A percentile compares a stretch with the other conserved stretches of the same genome.
phyloP scores from a whole-genome alignment of 139 green algal genomes.

The Spirogloea muscicola region DNA sequence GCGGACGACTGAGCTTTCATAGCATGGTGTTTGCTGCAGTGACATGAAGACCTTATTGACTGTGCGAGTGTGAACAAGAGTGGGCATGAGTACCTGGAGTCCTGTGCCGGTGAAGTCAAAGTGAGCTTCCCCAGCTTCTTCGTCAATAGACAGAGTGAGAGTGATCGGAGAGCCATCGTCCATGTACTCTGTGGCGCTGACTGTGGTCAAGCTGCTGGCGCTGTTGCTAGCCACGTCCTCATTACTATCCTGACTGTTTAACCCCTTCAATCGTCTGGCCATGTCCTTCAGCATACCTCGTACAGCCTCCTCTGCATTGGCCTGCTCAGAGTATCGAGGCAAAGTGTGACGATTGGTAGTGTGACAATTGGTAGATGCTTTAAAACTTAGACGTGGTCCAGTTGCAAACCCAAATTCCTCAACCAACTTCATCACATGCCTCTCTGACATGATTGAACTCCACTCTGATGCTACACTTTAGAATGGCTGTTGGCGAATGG shows the following conservation, averaged over 20 bases:
- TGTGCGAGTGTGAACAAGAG: slow-evolving; percentile 1
- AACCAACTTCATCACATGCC: too few relatives aligned
- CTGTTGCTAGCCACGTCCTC: not conserved
- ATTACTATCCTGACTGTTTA: not conserved
- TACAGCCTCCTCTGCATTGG: slow-evolving; percentile 39
- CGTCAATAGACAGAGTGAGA: slow-evolving; percentile 78
- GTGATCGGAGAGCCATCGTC: slow-evolving; percentile 87
- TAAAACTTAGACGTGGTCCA: too few relatives aligned
- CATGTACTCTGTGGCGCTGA: slow-evolving; percentile 85
- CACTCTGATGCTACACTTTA: too few relatives aligned
- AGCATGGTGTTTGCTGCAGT: too few relatives aligned
- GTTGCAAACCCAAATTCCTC: too few relatives aligned
- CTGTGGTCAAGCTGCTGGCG: slow-evolving; percentile 47
- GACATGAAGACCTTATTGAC: too few relatives aligned
- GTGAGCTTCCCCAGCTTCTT: slow-evolving; percentile 56
- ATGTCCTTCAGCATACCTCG: slow-evolving; percentile 22
- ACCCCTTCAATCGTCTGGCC: slow-evolving; percentile 3
- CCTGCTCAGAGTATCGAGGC: slow-evolving; percentile 40
- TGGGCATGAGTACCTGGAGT: slow-evolving; percentile 66
- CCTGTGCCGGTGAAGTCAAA: slow-evolving; percentile 91
- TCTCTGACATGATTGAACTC: too few relatives aligned
- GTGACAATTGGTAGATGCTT: too few relatives aligned
- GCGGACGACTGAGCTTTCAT: too few relatives aligned
- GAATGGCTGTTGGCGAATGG: too few relatives aligned
- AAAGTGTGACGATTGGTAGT: too few relatives aligned